Evolutionary conservation across 768 basidiomycete species (phyloP).

Genomic region (Erythrobasidium yunnanense): DNA sequence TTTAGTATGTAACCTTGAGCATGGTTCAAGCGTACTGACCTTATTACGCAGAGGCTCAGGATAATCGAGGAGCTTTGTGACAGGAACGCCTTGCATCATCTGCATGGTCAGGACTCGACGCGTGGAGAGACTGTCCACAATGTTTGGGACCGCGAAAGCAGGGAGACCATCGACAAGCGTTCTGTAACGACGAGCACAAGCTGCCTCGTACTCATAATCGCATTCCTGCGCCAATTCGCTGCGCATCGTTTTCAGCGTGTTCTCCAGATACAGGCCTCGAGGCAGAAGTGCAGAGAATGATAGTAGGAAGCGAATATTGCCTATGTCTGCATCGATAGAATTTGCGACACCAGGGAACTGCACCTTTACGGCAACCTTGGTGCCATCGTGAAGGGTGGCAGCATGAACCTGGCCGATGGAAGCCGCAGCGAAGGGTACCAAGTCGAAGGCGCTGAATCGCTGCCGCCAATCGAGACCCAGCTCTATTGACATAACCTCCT

Average conservation of each 20-base stretch:
- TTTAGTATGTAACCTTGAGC: neutral
- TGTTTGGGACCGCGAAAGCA: constrained; percentile 71
- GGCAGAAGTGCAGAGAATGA: constrained; percentile 72
- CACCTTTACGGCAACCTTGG: constrained; percentile 55
- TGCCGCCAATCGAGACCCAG: constrained; percentile 65
- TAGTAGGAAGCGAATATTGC: constrained; percentile 71
- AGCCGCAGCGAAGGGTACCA: constrained; percentile 18
- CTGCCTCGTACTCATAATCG: constrained; percentile 73
- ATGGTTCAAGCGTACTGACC: constrained; percentile 45
- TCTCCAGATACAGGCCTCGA: constrained; percentile 76
- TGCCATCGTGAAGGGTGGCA: constrained; percentile 51
- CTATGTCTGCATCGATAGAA: constrained; percentile 76
- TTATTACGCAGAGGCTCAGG: constrained; percentile 58
- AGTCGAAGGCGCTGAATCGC: constrained; percentile 49
- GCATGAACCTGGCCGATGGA: constrained; percentile 93
- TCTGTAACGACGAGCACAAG: constrained; percentile 54
- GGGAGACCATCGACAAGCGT: constrained; percentile 46
- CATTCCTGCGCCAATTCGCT: constrained; percentile 86
- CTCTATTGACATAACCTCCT: constrained; percentile 58
- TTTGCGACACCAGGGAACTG: constrained; percentile 87
- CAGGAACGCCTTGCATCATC: constrained; percentile 62
- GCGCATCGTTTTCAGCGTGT: constrained; percentile 77
- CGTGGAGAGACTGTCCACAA: constrained; percentile 69
- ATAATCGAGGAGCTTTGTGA: constrained; percentile 53
- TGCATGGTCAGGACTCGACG: constrained; percentile 82